Percentiles rank a stretch among this genome's conserved stretches.
phyloP scores from a whole-genome alignment of 495 filamentous ascomycete species.

The Filosporella fistucella region DNA sequence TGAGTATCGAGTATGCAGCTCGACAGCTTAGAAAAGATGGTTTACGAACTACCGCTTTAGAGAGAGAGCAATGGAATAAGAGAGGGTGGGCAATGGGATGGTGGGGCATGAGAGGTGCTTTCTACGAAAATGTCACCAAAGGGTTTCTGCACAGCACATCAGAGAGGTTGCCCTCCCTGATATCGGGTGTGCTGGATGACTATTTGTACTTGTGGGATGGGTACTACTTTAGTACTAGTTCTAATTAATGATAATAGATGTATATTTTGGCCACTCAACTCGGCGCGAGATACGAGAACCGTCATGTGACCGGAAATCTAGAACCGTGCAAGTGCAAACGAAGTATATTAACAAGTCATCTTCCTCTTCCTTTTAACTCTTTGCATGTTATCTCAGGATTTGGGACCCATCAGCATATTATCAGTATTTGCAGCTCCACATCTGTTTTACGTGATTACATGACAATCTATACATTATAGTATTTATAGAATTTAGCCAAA shows the following conservation, averaged over 20 bases:
- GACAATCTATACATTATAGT: too few relatives aligned
- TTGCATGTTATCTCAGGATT: too few relatives aligned
- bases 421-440: too few relatives aligned
- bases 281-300: too few relatives aligned
- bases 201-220: slow-evolving; percentile 98
- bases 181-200: slow-evolving; percentile 83
- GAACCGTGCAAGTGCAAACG: too few relatives aligned
- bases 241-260: slow-evolving; percentile 19
- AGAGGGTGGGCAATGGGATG: slow-evolving; percentile 86
- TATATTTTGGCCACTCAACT: too few relatives aligned
- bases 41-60: slow-evolving; percentile 74
- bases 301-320: too few relatives aligned
- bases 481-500: too few relatives aligned
- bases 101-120: slow-evolving; percentile 94
- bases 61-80: slow-evolving; percentile 81
- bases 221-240: slow-evolving; percentile 68
- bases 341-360: too few relatives aligned
- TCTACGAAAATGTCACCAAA: slow-evolving; percentile 93
- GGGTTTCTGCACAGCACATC: slow-evolving; percentile 59
- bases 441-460: too few relatives aligned
- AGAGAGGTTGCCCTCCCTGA: slow-evolving; percentile 71
- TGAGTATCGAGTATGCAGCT: slow-evolving; percentile 82
- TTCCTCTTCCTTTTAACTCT: too few relatives aligned
- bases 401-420: too few relatives aligned
- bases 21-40: slow-evolving; percentile 74